These are phyloP conservation scores for Cutaneotrichosporon mucoides DNA, from an alignment of 1,284 basidiomycete species.

Conservation along the genomic window DNA sequence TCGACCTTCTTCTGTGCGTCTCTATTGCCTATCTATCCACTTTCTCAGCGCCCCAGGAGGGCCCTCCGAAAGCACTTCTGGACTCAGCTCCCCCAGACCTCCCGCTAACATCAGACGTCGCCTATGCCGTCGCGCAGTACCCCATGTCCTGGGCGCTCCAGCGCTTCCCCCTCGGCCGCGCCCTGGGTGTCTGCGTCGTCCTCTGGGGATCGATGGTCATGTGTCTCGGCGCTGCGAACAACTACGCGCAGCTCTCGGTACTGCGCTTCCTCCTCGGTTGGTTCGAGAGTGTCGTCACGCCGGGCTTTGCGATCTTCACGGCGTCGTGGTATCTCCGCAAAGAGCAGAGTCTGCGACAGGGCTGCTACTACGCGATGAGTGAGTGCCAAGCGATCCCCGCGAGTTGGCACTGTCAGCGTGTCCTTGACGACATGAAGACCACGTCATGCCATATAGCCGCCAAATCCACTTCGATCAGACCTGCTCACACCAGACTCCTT, in stretches of 20 bases:
- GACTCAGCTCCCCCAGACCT: not conserved
- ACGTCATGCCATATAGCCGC: constrained; percentile 18
- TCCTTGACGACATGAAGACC: no score
- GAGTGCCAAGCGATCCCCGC: constrained; percentile 4
- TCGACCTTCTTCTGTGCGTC: constrained; percentile 9
- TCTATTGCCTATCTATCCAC: no score
- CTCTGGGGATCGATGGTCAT: constrained; percentile 28
- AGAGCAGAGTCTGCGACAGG: constrained; percentile 17
- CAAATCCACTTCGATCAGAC: no score
- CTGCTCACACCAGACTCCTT: constrained; percentile 17
- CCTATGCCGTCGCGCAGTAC: constrained; percentile 25
- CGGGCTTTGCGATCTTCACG: constrained; percentile 26
- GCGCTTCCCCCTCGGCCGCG: constrained; percentile 27
- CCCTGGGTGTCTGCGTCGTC: constrained; percentile 15
- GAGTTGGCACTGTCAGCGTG: no score
- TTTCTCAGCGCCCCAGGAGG: no score
- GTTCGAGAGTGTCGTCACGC: constrained; percentile 30
- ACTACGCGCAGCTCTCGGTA: constrained; percentile 21
- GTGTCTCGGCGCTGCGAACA: constrained; percentile 26
- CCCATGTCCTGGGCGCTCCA: constrained; percentile 29
- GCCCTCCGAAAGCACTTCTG: no score
- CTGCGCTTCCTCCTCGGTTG: constrained; percentile 27
- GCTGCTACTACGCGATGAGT: constrained; percentile 30
- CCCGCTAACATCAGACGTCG: constrained; percentile 20
- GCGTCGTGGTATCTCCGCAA: constrained; percentile 16